Conservation (phyloP, 2,329 filamentous ascomycete species). For the Talaromyces sp. region DNA sequence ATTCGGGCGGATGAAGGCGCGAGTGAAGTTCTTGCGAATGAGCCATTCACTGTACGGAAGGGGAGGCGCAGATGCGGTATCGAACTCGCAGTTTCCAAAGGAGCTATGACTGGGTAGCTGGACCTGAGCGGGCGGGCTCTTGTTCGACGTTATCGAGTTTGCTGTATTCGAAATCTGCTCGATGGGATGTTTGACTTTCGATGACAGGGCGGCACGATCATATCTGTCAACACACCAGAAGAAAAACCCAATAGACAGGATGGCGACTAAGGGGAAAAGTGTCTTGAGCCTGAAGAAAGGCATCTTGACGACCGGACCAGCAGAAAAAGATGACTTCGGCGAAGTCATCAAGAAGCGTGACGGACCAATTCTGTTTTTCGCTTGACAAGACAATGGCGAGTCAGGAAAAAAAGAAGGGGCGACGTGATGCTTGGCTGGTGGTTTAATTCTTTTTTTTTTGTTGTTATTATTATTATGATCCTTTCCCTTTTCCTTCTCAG, state of each 20-base stretch:
- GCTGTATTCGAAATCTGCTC: slow-evolving; percentile 23
- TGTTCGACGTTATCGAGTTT: slow-evolving; percentile 9
- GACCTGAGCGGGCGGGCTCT: slow-evolving; percentile 22
- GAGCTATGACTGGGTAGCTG: slow-evolving; percentile 24
- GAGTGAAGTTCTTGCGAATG: slow-evolving; percentile 44
- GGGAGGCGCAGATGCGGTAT: slow-evolving; percentile 33
- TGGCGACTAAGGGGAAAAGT: slow-evolving; percentile 37
- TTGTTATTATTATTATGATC: slow-evolving; percentile 3
- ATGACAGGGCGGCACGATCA: slow-evolving; percentile 34
- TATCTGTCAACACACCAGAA: slow-evolving; percentile 42
- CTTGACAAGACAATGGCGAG: neutral
- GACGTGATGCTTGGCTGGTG: neutral
- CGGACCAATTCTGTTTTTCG: neutral
- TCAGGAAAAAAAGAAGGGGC: neutral
- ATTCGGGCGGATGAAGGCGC: slow-evolving; percentile 41
- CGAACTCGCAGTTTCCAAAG: slow-evolving; percentile 30
- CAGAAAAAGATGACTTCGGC: slow-evolving; percentile 12
- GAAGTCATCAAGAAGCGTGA: slow-evolving; percentile 15
- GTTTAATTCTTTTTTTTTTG: neutral
- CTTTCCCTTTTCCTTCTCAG: slow-evolving; percentile 5
- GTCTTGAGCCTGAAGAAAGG: slow-evolving; percentile 40
- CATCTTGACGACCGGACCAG: slow-evolving; percentile 35
- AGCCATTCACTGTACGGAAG: slow-evolving; percentile 42
- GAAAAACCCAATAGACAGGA: slow-evolving; percentile 39
- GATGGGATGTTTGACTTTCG: slow-evolving; percentile 36